Conservation (phyloP, 345 rosid genomes). For the Melaleuca alternifolia region DNA sequence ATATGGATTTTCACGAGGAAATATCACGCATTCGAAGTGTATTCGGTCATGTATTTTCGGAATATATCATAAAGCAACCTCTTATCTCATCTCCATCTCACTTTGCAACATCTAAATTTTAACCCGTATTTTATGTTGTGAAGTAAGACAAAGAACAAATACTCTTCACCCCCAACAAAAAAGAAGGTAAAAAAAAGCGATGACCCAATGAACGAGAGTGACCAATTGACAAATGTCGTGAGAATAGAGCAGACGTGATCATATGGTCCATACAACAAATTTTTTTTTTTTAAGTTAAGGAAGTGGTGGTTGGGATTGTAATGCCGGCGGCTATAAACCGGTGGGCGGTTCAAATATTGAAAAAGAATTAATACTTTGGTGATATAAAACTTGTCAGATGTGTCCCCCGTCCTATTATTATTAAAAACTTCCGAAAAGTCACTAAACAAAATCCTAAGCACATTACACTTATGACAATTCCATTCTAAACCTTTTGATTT, state of each 20-base stretch:
- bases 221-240: neutral
- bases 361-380: neutral
- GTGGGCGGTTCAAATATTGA: neutral
- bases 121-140: neutral
- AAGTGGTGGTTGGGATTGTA: neutral
- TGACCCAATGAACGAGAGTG: neutral
- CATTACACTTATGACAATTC: too few species aligned
- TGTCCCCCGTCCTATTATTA: too few species aligned
- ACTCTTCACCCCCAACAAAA: neutral
- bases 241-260: neutral
- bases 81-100: neutral
- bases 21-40: neutral
- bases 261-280: neutral
- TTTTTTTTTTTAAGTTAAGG: neutral
- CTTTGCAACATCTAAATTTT: neutral
- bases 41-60: too few species aligned
- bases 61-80: neutral
- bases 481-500: too few species aligned
- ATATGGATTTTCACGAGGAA: neutral
- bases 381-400: neutral
- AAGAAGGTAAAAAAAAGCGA: neutral
- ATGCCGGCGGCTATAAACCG: neutral
- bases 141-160: neutral
- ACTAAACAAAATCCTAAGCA: too few species aligned
- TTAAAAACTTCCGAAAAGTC: too few species aligned